Evolutionary conservation across 805 yeast species (phyloP).

Genomic region (Lipomyces lipofer): DNA sequence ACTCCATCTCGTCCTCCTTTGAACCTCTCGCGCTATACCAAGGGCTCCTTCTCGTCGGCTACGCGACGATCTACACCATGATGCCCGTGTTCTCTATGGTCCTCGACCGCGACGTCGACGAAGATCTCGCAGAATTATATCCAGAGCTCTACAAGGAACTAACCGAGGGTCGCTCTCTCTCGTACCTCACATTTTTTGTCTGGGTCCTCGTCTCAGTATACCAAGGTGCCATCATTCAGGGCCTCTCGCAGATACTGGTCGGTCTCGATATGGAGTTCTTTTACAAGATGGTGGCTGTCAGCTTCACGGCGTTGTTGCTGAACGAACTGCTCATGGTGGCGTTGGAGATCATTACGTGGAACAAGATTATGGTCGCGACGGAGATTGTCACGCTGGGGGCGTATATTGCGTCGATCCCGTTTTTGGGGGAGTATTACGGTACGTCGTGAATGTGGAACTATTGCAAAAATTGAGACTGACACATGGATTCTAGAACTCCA

Average conservation of each 20-base stretch:
- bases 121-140: conserved; percentile 80
- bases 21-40: conserved; percentile 94
- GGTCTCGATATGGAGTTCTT: conserved; percentile 59
- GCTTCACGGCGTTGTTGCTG: conserved; percentile 74
- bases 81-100: conserved; percentile 95
- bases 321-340: conserved; percentile 95
- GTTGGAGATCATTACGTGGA: conserved; percentile 88
- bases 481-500: conserved; percentile 39
- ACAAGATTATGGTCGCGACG: conserved; percentile 64
- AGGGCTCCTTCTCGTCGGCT: conserved; percentile 98
- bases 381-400: conserved; percentile 68
- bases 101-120: conserved; percentile 86
- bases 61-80: conserved; percentile 96
- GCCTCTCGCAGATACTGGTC: conserved; percentile 74
- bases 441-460: background rate
- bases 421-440: conserved; percentile 84
- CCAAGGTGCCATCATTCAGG: conserved; percentile 82
- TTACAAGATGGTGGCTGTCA: conserved; percentile 76
- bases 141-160: conserved; percentile 95
- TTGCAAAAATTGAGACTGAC: background rate
- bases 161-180: conserved; percentile 81
- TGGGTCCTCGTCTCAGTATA: conserved; percentile 90
- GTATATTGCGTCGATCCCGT: conserved; percentile 76
- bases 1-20: conserved; percentile 77
- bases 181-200: conserved; percentile 82